Evolutionary conservation across 2,329 filamentous ascomycete species (phyloP).

Genomic region (Intubia oerlemansii): DNA sequence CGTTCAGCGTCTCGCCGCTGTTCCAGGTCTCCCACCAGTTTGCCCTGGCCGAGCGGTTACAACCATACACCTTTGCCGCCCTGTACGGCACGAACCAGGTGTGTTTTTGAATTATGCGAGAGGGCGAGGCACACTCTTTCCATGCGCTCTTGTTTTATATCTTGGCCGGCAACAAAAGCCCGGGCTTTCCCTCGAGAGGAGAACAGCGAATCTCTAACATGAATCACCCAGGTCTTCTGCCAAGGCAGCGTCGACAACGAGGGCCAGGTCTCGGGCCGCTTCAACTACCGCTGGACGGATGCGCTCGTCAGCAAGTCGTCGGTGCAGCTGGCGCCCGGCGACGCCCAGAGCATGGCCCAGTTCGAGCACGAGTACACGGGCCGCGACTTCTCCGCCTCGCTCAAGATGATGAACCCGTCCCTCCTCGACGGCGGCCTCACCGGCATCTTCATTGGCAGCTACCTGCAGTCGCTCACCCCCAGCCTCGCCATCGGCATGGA

Average conservation of each 20-base stretch:
- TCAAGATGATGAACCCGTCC: constrained; percentile 95
- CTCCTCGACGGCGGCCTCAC: constrained; percentile 79
- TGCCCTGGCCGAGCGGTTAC: constrained; percentile 78
- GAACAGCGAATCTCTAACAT: no score
- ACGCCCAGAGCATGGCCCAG: constrained; percentile 69
- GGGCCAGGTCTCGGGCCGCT: constrained; percentile 64
- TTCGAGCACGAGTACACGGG: constrained; percentile 93
- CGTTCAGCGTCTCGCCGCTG: constrained; percentile 78
- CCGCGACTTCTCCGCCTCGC: constrained; percentile 73
- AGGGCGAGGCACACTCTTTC: no score
- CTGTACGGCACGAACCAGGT: constrained; percentile 90
- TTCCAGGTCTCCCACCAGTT: constrained; percentile 98
- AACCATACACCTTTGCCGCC: constrained; percentile 86
- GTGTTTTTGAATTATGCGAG: no score
- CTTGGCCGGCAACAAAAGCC: no score
- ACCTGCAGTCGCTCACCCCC: constrained; percentile 81
- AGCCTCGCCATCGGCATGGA: constrained; percentile 75
- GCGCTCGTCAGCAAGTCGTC: constrained; percentile 71
- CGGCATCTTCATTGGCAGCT: constrained; percentile 88
- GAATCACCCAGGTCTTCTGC: constrained; percentile 54
- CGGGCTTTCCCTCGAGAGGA: no score
- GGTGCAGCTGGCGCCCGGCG: constrained; percentile 61
- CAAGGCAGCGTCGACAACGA: constrained; percentile 94
- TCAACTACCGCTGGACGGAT: constrained; percentile 73
- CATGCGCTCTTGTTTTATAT: no score